Evolutionary conservation across 2,329 filamentous ascomycete genomes (phyloP), one percentile per base, ranked within the genome.

Genomic region (Fusarium miscanthi): DNA sequence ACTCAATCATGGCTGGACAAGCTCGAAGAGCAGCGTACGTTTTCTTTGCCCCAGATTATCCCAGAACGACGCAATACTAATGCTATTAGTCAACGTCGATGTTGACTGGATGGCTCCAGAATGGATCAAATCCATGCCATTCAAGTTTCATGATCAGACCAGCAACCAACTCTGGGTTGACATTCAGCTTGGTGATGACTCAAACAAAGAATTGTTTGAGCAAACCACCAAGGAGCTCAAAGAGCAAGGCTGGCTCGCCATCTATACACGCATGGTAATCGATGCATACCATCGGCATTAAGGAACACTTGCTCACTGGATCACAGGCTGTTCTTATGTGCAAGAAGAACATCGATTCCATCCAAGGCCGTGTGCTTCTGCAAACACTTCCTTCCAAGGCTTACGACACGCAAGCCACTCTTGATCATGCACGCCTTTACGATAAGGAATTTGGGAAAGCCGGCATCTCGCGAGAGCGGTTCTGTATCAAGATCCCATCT

Each of bases 71-170:
- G 2, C 21, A 21, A 37, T 10, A 8, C 53, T 63, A 6, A 64
- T 33, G 25, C 2, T 3, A 8, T 11, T 37, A 87, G 85, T 87
- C 63, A 83, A 87, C 37, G 80, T 87, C 59, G 85, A 87, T 66
- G 84, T 87, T 30, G 85, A 87, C 72, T 86, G 83, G 81, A 87
- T 87, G 85, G 85, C 85, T 64, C 82, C 84, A 2, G 82, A 84
- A 19, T 86, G 83, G 73, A 83, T 85, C 67, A 82, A 82, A 61
- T 77, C 75, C n/a, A 83, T 86, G 76, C 81, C 81, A 16, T 81
- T 86, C 65, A 80, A 79, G 8, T 83, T 83, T 31, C 82, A 86
- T 63, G 85, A 87, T 69, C 84, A 85, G 77, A 87, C 85, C 8
- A 85, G 84, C 77, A 87, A 87, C 73, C 85, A 87, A 73, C 79